Conservation (phyloP, 768 basidiomycete genomes). For the Pisolithus albus region DNA sequence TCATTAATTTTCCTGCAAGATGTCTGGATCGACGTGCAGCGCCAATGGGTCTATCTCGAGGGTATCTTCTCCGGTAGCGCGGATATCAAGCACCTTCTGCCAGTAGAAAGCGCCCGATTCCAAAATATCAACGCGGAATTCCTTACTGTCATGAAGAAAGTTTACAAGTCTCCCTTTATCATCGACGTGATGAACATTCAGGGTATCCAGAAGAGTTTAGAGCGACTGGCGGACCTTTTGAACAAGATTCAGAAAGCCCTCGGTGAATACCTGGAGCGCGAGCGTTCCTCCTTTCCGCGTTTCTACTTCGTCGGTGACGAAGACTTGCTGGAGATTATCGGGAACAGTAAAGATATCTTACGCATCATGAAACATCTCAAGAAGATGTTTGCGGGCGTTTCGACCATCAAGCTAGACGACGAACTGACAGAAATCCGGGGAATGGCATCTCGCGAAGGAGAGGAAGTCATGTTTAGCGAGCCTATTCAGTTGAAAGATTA, state of each 20-base stretch:
- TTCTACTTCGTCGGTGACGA: conserved; percentile 99
- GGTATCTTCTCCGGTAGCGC: conserved; percentile 99
- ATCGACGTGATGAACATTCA: conserved; percentile 95
- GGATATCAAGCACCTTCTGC: conserved; percentile 98
- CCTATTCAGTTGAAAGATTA: conserved; percentile 87
- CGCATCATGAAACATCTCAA: conserved; percentile 99
- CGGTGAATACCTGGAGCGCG: conserved; percentile 97
- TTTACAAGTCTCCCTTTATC: conserved; percentile 97
- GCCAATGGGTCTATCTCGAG: conserved; percentile 99
- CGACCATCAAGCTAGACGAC: conserved; percentile 82
- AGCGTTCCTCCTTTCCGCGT: conserved; percentile 95
- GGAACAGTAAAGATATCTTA: conserved; percentile 97
- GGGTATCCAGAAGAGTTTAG: conserved; percentile 93
- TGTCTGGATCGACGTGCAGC: conserved; percentile 99
- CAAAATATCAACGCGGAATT: conserved; percentile 99
- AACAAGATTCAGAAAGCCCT: conserved; percentile 99
- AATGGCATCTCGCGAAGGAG: conserved; percentile 94
- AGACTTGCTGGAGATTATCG: conserved; percentile 96
- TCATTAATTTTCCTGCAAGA: conserved; percentile 39
- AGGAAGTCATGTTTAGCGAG: conserved; percentile 78
- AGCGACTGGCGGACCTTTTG: conserved; percentile 90
- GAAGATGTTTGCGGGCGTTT: conserved; percentile 99
- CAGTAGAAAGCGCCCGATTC: conserved; percentile 95
- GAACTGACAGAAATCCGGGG: conserved; percentile 84
- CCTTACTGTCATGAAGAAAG: conserved; percentile 98